Base-by-base conservation (phyloP, 208 protist species). In the Lotmaria passim region DNA sequence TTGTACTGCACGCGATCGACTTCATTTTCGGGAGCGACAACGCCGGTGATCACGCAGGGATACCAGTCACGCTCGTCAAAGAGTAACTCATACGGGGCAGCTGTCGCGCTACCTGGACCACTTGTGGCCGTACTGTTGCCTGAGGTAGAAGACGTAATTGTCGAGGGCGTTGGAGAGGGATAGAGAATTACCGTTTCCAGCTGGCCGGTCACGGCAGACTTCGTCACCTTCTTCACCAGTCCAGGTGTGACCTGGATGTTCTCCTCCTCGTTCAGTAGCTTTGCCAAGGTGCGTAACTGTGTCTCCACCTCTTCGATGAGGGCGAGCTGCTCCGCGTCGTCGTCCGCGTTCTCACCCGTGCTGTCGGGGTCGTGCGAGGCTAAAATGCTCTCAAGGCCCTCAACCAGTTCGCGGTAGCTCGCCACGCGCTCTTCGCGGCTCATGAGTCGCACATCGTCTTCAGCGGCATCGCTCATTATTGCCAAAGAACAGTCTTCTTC, bases 21-120 rank as follows among this genome's bases (percentile, higher is more conserved):
- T 11, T 82, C 55, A 15, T 77, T 73, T 17, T 52, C 75, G 2
- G 90, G 82, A 8, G 73, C 11, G 24, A 91, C 61, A 28, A 88
- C 46, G 12, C 52, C 85, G n/a, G 71, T 79, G 39, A 95, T 82
- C 31, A 93, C 81, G 52, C 90, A 95, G 23, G 82, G 73, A 69
- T 91, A 90, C 87, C 90, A 95, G 5, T 73, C 59, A 7, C 72
- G 48, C 46, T 84, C 64, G 47, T 95, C 90, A 46, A 79, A 95
- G 48, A 83, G 64, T 8, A 95, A 78, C 44, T 95, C 86, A 57
- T 90, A 95, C 12, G 85, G 85, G 7, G 84, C 86, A 21, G 17
- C n/a, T 28, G 47, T 19, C 39, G 36, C 24, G 15, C 21, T 15
- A 31, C 19, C 19, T 7, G 23, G 6, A 19, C 47, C 24, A 23